Conservation (phyloP, 2,329 filamentous ascomycete species). For the Aspergillus cejpii region DNA sequence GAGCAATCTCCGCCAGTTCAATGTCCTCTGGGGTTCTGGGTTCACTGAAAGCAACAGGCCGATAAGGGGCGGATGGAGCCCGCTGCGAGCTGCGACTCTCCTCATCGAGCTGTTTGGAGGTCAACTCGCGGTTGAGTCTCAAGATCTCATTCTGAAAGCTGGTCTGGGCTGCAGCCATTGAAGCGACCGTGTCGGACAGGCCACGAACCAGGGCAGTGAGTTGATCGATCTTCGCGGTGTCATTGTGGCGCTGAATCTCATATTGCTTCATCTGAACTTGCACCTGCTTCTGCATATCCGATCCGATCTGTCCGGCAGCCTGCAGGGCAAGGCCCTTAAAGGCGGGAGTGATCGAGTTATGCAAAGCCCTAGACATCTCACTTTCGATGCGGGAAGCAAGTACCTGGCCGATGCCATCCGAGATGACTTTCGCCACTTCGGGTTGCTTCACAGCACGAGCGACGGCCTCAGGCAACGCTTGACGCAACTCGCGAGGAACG, state of each 20-base stretch:
- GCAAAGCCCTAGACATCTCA: slow-evolving; percentile 57
- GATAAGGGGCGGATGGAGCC: slow-evolving; percentile 10
- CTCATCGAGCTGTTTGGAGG: slow-evolving; percentile 20
- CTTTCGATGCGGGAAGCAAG: slow-evolving; percentile 63
- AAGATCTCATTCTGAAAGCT: slow-evolving; percentile 39
- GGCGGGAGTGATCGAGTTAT: slow-evolving; percentile 58
- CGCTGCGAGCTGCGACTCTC: slow-evolving; percentile 16
- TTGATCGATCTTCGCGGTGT: slow-evolving; percentile 55
- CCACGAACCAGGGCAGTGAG: slow-evolving; percentile 49
- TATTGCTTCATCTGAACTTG: slow-evolving; percentile 47
- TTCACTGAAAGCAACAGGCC: slow-evolving; percentile 10
- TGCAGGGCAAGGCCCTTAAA: slow-evolving; percentile 60
- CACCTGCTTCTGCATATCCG: slow-evolving; percentile 60
- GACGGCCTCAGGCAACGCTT: slow-evolving; percentile 60
- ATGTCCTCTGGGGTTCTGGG: slow-evolving; percentile 32
- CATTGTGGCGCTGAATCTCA: slow-evolving; percentile 48
- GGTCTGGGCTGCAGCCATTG: slow-evolving; percentile 40
- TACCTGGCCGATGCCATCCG: slow-evolving; percentile 63
- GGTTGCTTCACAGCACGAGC: slow-evolving; percentile 64
- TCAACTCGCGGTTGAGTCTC: slow-evolving; percentile 29
- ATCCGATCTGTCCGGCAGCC: slow-evolving; percentile 60
- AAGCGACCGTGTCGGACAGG: slow-evolving; percentile 48
- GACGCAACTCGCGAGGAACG: slow-evolving; percentile 67
- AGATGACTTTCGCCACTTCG: slow-evolving; percentile 64
- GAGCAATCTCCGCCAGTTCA: slow-evolving; percentile 39